phyloP scores from a whole-genome alignment of 148 eudicot species.

The Euryodendron excelsum region DNA sequence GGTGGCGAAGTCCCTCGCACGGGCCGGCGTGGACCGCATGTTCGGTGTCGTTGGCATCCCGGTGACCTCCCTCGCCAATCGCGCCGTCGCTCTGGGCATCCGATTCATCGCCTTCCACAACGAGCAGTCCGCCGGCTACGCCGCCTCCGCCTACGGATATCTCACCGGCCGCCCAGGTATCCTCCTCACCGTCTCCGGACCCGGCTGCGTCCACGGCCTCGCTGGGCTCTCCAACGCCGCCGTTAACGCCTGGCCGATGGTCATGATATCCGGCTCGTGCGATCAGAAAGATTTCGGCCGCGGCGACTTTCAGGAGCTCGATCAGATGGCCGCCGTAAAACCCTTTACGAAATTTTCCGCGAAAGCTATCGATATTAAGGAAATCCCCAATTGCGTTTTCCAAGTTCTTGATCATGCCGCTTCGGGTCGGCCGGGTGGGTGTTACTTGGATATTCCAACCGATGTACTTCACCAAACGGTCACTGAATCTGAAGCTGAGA shows the following conservation, averaged over 20 bases:
- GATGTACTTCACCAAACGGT: slow-evolving; percentile 79
- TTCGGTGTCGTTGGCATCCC: slow-evolving; percentile 98
- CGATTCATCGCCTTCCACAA: slow-evolving; percentile 98
- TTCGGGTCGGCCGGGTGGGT: slow-evolving; percentile 77
- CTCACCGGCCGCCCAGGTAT: slow-evolving; percentile 83
- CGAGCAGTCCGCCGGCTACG: slow-evolving; percentile 98
- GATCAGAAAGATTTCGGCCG: slow-evolving; percentile 64
- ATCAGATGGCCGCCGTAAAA: slow-evolving; percentile 62
- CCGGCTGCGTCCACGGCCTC: slow-evolving; percentile 94
- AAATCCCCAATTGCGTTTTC: slow-evolving; percentile 51
- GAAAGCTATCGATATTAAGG: slow-evolving; percentile 40
- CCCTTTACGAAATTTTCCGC: slow-evolving; percentile 72
- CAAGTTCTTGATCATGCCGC: slow-evolving; percentile 34
- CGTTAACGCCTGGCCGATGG: slow-evolving; percentile 68
- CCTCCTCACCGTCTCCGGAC: slow-evolving; percentile 92
- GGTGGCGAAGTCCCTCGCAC: slow-evolving; percentile 56
- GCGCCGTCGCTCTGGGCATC: slow-evolving; percentile 63
- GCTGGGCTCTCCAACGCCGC: slow-evolving; percentile 92
- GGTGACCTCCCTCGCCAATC: slow-evolving; percentile 83
- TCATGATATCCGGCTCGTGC: slow-evolving; percentile 81
- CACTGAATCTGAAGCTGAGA: slow-evolving; percentile 50
- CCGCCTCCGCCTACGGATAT: slow-evolving; percentile 92
- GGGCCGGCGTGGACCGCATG: slow-evolving; percentile 64
- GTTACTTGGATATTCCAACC: slow-evolving; percentile 70
- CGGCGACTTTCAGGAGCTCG: slow-evolving; percentile 96